Conservation (phyloP, 1,139 yeast species). For the Debaryomyces nepalensis region DNA sequence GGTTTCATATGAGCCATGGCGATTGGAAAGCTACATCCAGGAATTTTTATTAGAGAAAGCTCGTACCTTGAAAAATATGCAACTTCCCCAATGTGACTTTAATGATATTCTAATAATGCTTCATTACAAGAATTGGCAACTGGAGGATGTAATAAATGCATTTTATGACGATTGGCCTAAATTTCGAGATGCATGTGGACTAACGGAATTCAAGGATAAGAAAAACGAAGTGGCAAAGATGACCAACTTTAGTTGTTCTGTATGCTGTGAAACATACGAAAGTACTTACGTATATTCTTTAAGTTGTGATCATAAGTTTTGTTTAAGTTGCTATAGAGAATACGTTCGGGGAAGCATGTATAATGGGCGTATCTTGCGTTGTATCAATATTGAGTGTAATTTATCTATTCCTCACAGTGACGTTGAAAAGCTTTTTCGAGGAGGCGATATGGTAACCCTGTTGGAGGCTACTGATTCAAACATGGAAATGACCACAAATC, state of each 20-base stretch:
- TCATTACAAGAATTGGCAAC: constrained; percentile 72
- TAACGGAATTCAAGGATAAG: constrained; percentile 26
- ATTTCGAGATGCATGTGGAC: constrained; percentile 54
- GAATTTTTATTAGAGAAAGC: constrained; percentile 25
- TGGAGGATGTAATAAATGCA: constrained; percentile 68
- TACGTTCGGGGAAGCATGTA: constrained; percentile 58
- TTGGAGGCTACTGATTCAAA: constrained; percentile 8
- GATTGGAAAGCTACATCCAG: constrained; percentile 30
- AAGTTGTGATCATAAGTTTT: constrained; percentile 72
- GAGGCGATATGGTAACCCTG: background rate
- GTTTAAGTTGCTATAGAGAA: constrained; percentile 65
- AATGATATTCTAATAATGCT: constrained; percentile 57
- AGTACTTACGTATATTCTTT: constrained; percentile 53
- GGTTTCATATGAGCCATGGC: constrained; percentile 36
- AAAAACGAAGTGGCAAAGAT: constrained; percentile 25
- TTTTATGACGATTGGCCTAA: constrained; percentile 59
- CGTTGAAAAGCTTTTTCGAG: constrained; percentile 25
- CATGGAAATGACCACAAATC: constrained; percentile 16
- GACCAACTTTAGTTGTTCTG: constrained; percentile 54
- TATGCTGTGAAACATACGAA: constrained; percentile 68
- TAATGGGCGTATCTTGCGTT: constrained; percentile 63
- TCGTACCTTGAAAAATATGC: constrained; percentile 25
- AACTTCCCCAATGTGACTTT: constrained; percentile 37
- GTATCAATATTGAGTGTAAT: constrained; percentile 57
- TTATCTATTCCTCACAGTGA: constrained; percentile 40